Conservation (phyloP, 352 stramenopile genomes). For the Globisporangium echinulatum region DNA sequence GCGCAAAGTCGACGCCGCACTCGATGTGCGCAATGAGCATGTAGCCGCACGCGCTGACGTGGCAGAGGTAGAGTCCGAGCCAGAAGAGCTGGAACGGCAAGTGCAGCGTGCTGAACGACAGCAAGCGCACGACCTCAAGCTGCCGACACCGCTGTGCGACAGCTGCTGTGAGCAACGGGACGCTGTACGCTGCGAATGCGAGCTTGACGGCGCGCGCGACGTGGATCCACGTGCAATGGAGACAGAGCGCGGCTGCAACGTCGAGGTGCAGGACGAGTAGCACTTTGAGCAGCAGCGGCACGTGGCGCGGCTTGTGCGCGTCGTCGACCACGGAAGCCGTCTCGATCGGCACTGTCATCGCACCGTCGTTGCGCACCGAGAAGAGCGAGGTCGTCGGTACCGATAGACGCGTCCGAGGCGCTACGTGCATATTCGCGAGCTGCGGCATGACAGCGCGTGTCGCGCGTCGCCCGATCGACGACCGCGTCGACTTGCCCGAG, state of each 20-base stretch:
- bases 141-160: slow-evolving; percentile 5
- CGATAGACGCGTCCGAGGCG: not conserved
- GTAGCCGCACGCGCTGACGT: slow-evolving; percentile 18
- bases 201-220: slow-evolving; percentile 11
- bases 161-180: slow-evolving; percentile 6
- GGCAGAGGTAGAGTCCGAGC: slow-evolving; percentile 19
- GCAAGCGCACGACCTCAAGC: slow-evolving; percentile 10
- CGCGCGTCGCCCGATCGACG: not conserved
- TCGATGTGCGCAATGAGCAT: slow-evolving; percentile 21
- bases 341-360: slow-evolving; percentile 1
- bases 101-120: slow-evolving; percentile 15
- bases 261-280: slow-evolving; percentile 10
- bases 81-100: slow-evolving; percentile 15
- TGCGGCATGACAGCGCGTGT: slow-evolving; percentile 4
- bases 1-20: slow-evolving; percentile 15
- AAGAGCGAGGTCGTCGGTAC: slow-evolving; percentile 7
- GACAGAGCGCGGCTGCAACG: slow-evolving; percentile 1
- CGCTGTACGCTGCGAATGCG: slow-evolving; percentile 1
- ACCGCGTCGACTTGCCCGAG: not conserved
- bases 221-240: slow-evolving; percentile 17
- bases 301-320: not conserved
- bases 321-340: slow-evolving; percentile 5
- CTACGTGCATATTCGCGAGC: not conserved
- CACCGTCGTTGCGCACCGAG: slow-evolving; percentile 4
- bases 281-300: slow-evolving; percentile 4